Evolutionary conservation across 805 yeast genomes (phyloP).

Genomic region (Jamesozyma jinghongensis): DNA sequence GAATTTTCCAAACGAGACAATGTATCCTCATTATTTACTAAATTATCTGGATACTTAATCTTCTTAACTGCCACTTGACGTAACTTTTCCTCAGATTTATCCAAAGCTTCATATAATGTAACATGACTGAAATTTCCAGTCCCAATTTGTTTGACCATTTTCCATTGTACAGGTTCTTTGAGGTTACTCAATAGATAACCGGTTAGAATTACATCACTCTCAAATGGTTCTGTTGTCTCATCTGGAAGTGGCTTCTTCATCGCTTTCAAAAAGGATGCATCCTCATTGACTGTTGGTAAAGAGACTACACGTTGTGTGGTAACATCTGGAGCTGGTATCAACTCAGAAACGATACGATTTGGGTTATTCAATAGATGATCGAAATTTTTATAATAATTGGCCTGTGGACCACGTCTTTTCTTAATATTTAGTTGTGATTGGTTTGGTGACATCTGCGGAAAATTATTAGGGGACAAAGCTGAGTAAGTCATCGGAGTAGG

Average conservation of each 20-base stretch:
- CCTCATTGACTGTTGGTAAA: conserved; percentile 19
- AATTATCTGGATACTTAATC: conserved; percentile 33
- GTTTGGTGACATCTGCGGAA: conserved; percentile 6
- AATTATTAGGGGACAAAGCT: conserved; percentile 14
- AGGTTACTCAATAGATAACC: conserved; percentile 15
- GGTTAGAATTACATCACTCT: conserved; percentile 9
- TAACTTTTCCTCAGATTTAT: conserved; percentile 8
- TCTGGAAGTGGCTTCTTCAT: not conserved
- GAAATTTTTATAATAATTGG: not conserved
- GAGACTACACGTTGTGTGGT: conserved; percentile 20
- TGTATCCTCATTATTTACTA: conserved; percentile 34
- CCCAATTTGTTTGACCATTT: conserved; percentile 41
- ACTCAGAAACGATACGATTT: conserved; percentile 22
- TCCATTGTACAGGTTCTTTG: conserved; percentile 25
- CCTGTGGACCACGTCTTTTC: conserved; percentile 9
- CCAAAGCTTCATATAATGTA: conserved; percentile 35
- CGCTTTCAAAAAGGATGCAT: not conserved
- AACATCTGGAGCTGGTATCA: conserved; percentile 14
- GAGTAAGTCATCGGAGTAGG: conserved; percentile 29
- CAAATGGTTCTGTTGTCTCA: no score
- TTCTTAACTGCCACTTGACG: conserved; percentile 63
- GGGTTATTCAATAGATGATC: conserved; percentile 7
- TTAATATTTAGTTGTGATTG: conserved; percentile 8
- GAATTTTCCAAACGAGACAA: conserved; percentile 51
- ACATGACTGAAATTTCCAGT: conserved; percentile 64